A percentile compares a stretch with the other conserved stretches of the same genome.
phyloP scores from a whole-genome alignment of 2,329 filamentous ascomycete species.

The Ophiostoma ulmi region DNA sequence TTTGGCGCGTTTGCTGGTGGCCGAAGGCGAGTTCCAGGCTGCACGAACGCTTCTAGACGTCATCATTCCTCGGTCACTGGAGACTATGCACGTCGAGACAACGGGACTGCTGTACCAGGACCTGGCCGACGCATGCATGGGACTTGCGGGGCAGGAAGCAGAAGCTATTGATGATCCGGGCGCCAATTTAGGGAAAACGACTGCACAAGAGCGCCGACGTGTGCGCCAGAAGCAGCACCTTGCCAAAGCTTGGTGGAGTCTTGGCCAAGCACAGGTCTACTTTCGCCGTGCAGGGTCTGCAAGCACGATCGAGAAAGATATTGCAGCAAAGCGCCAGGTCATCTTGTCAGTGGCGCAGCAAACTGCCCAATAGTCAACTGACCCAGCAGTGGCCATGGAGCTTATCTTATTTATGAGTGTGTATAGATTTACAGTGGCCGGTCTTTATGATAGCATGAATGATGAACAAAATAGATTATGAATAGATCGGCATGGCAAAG shows the following conservation, averaged over 20 bases:
- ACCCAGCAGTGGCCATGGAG: not conserved
- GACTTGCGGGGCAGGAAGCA: slow-evolving; percentile 54
- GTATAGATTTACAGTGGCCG: not conserved
- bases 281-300: slow-evolving; percentile 18
- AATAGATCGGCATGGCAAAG: not conserved
- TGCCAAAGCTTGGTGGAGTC: slow-evolving; percentile 24
- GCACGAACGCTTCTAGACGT: slow-evolving; percentile 60
- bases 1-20: slow-evolving; percentile 63
- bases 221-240: slow-evolving; percentile 21
- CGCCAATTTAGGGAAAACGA: not conserved
- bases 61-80: slow-evolving; percentile 70
- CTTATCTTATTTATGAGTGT: not conserved
- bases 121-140: slow-evolving; percentile 74
- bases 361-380: not conserved
- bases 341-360: slow-evolving; percentile 20
- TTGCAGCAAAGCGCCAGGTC: slow-evolving; percentile 21
- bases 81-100: slow-evolving; percentile 59
- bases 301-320: not conserved
- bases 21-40: slow-evolving; percentile 64
- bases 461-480: slow-evolving; percentile 12
- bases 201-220: not conserved
- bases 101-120: slow-evolving; percentile 62
- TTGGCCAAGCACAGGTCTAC: slow-evolving; percentile 22
- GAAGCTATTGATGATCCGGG: not conserved
- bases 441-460: slow-evolving; percentile 5